These are phyloP conservation scores for Nothophytophthora sp. DNA, from an alignment of 352 stramenopile genomes.

Conservation along the genomic window DNA sequence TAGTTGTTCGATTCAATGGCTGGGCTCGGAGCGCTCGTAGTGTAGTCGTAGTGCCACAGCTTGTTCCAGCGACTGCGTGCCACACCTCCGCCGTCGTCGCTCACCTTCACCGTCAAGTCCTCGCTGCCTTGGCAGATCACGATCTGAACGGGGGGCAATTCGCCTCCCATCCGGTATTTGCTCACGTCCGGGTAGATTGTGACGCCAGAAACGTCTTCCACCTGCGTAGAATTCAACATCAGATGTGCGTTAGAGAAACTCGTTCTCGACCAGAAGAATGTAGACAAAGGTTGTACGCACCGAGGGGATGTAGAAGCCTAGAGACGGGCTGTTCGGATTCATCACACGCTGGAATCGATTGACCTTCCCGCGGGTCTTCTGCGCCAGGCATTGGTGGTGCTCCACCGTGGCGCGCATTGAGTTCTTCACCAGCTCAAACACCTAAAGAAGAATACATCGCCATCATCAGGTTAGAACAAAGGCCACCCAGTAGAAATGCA, in stretches of 20 bases:
- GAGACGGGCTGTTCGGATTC: constrained; percentile 52
- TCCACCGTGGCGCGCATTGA: constrained; percentile 97
- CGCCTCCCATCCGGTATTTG: constrained; percentile 45
- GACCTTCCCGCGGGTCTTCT: constrained; percentile 27
- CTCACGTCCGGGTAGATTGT: constrained; percentile 65
- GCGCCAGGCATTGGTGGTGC: constrained; percentile 77
- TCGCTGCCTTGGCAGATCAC: constrained; percentile 97
- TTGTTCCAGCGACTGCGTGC: constrained; percentile 94
- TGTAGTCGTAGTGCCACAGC: constrained; percentile 99
- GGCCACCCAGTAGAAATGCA: too few relatives aligned
- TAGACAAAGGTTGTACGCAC: too few relatives aligned
- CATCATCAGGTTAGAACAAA: too few relatives aligned
- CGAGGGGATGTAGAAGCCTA: constrained; percentile 63
- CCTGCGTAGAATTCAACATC: too few relatives aligned
- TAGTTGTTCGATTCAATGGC: constrained; percentile 57
- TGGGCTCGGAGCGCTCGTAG: constrained; percentile 84
- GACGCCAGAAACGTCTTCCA: constrained; percentile 52
- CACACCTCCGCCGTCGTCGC: constrained; percentile 97
- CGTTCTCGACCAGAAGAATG: too few relatives aligned
- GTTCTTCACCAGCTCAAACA: constrained; percentile 99
- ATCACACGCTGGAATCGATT: constrained; percentile 58
- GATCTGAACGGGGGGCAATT: constrained; percentile 93
- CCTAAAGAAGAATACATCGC: too few relatives aligned
- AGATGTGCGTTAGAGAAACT: too few relatives aligned
- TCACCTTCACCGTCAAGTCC: constrained; percentile 97